Evolutionary conservation across 257 asterid genomes (phyloP).

Genomic region (Ballota nigra): DNA sequence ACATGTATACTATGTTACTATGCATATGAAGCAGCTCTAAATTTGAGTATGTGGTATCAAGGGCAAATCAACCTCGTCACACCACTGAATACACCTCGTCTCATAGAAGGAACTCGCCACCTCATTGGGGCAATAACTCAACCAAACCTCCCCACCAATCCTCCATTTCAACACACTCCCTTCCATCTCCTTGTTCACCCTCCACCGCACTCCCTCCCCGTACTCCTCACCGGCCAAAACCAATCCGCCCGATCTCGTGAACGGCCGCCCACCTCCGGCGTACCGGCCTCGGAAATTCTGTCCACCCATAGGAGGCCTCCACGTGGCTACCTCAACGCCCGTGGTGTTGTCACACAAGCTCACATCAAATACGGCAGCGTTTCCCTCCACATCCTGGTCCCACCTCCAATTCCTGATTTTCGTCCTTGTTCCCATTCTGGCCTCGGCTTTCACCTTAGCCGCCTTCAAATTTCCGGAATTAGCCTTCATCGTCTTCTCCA

Average conservation of each 20-base stretch:
- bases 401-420: constrained; percentile 80
- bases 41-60: constrained; percentile 40
- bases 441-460: constrained; percentile 51
- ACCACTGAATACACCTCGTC: constrained; percentile 77
- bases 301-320: constrained; percentile 45
- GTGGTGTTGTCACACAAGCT: constrained; percentile 57
- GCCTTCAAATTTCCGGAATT: constrained; percentile 40
- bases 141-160: constrained; percentile 77
- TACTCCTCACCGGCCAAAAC: constrained; percentile 64
- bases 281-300: constrained; percentile 40
- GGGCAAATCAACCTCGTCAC: constrained; percentile 89
- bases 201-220: constrained; percentile 60
- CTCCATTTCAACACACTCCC: constrained; percentile 93
- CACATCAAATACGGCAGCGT: constrained; percentile 61
- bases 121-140: constrained; percentile 72
- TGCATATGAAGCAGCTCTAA: not conserved
- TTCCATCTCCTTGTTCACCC: constrained; percentile 78
- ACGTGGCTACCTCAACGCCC: constrained; percentile 62
- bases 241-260: constrained; percentile 71
- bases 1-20: too few relatives aligned
- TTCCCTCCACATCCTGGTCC: constrained; percentile 90
- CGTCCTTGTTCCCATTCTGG: constrained; percentile 52
- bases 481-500: constrained; percentile 63
- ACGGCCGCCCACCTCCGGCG: constrained; percentile 50
- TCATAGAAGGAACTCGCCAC: constrained; percentile 44